Percentiles rank a stretch among this genome's conserved stretches.
These are phyloP conservation scores for Melampsora abietis-canadensis DNA, from an alignment of 1,284 basidiomycete species.

Conservation along the genomic window DNA sequence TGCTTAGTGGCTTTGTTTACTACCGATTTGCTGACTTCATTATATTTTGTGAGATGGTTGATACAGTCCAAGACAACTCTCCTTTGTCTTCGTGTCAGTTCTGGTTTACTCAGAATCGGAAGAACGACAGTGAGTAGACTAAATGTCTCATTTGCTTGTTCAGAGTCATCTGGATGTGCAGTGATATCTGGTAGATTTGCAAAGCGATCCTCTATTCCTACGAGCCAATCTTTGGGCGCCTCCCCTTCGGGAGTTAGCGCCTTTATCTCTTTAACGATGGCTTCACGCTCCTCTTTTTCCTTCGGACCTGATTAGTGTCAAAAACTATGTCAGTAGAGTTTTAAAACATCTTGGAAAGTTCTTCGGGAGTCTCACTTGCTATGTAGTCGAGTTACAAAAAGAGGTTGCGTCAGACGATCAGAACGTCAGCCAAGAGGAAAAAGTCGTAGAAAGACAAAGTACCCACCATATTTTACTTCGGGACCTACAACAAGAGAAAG, in stretches of 20 bases:
- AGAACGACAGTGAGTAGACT: not conserved
- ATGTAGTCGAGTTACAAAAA: not conserved
- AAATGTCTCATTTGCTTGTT: not conserved
- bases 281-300: not conserved
- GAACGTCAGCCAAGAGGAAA: not conserved
- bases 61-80: not conserved
- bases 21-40: not conserved
- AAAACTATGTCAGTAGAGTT: not conserved
- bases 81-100: not conserved
- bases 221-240: not conserved
- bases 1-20: not conserved
- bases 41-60: conserved; percentile 2
- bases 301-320: not conserved
- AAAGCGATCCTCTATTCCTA: not conserved
- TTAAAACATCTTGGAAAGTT: not conserved
- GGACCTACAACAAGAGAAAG: not conserved
- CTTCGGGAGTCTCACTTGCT: not conserved
- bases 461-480: not conserved
- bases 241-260: not conserved
- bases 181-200: not conserved
- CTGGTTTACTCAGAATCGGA: not conserved
- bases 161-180: not conserved
- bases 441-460: not conserved
- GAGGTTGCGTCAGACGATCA: not conserved
- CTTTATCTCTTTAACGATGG: not conserved